phyloP scores from a whole-genome alignment of 2,329 filamentous ascomycete genomes.

The Myriosclerotinia duriaeana region DNA sequence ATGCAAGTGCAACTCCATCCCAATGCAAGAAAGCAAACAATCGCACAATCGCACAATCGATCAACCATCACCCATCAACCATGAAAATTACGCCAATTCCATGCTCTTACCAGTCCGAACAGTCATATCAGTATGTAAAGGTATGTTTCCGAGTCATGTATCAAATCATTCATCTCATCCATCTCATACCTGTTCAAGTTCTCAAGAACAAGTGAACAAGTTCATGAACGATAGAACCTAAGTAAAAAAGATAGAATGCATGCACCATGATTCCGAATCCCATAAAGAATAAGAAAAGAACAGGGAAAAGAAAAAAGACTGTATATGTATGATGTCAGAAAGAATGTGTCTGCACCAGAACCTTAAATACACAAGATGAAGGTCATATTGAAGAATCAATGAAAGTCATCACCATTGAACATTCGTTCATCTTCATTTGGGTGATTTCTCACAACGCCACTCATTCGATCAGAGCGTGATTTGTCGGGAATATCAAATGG shows the following conservation, averaged over 20 bases:
- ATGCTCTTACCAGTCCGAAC: constrained; percentile 9
- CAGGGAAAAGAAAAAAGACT: constrained; percentile 7
- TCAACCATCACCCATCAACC: constrained; percentile 1
- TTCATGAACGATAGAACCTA: constrained; percentile 8
- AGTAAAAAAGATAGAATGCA: constrained; percentile 10
- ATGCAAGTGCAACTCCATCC: constrained; percentile 11
- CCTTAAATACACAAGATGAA: constrained; percentile 21
- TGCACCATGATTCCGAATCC: constrained; percentile 7
- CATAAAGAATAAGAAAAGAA: neutral
- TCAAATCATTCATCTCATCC: constrained; percentile 7
- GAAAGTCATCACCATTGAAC: constrained; percentile 62
- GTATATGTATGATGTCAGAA: constrained; percentile 12
- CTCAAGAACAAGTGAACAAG: constrained; percentile 4
- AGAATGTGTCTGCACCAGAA: constrained; percentile 8
- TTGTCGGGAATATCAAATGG: constrained; percentile 49
- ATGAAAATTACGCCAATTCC: constrained; percentile 10
- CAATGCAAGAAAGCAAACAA: constrained; percentile 4
- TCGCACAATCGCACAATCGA: neutral
- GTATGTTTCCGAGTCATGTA: neutral
- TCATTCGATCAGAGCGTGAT: constrained; percentile 56
- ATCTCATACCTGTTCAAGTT: neutral
- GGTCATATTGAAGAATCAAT: constrained; percentile 50
- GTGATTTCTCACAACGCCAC: constrained; percentile 58
- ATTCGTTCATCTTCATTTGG: constrained; percentile 58
- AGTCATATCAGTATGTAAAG: constrained; percentile 1